Evolutionary conservation across 208 protist species (phyloP), one percentile per base, ranked within the genome.

Genomic region (Tetramitus jugosus): DNA sequence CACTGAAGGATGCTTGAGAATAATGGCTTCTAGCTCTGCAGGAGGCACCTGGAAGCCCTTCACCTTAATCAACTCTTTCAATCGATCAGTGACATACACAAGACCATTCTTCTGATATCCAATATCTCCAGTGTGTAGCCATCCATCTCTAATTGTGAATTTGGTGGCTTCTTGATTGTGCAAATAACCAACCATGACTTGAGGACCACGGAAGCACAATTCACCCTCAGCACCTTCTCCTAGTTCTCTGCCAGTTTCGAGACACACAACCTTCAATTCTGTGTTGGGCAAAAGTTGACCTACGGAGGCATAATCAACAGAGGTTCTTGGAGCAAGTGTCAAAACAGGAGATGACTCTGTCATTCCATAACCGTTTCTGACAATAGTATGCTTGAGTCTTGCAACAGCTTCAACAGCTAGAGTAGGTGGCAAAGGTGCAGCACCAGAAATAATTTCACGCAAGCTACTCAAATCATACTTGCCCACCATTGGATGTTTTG

Each of bases 111-210:
- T 23, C 29, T 94, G 42, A 65, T 60, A 10, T 84, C 89, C 90
- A 74, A 93, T 87, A 79, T 94, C 91, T 53, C 91, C 91, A 29
- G 91, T 90, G 80, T 90, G 84, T 31, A 93, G 77, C 88, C 88
- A 93, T 8, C 90, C 86, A 37, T 92, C 86, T 14, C 85, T 81
- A 8, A 91, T 77, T n/a, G 79, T 81, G 61, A 89, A 84, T 33
- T n/a, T 77, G n/a, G 67, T 84, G 26, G 23, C 43, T 60, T 86
- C 26, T 42, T 60, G 33, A 29, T 82, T 87, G 4, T 84, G 45
- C 2, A 87, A 76, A 37, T 94, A 93, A 3, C 90, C 90, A 35
- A 52, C 49, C 72, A 77, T 77, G 0, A 77, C 40, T 33, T 60
- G 10, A 8, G 72, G 72, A 20, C 72, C 72, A 33, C 7, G 4